These are phyloP conservation scores for Colletotrichum plurivorum DNA, from an alignment of 2,329 filamentous ascomycete genomes.

Conservation along the genomic window DNA sequence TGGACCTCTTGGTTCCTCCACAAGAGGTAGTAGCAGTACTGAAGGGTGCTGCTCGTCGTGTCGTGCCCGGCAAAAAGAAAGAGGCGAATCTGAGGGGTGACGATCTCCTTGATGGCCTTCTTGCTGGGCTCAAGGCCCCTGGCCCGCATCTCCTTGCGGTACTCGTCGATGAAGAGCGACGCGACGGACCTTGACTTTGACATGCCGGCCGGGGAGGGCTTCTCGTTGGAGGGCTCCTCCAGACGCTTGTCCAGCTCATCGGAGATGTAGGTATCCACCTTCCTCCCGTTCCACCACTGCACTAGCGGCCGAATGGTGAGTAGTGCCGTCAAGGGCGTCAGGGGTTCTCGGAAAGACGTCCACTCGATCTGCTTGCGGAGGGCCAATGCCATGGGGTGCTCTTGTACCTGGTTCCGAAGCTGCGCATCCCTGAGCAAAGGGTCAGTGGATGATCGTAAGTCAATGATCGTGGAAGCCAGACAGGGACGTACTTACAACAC, in stretches of 20 bases:
- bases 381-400: constrained; percentile 18
- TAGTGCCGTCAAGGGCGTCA: neutral
- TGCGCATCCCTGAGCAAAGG: constrained; percentile 47
- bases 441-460: constrained; percentile 17
- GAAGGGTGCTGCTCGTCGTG: constrained; percentile 48
- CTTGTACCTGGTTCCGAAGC: constrained; percentile 46
- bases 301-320: constrained; percentile 13
- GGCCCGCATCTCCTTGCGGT: constrained; percentile 4
- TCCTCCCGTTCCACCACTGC: constrained; percentile 22
- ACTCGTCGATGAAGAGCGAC: constrained; percentile 22
- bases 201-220: neutral
- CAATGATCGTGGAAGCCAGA: neutral
- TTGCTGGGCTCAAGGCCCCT: neutral
- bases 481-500: constrained; percentile 43
- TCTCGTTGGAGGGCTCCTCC: neutral
- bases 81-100: constrained; percentile 47
- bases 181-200: constrained; percentile 17
- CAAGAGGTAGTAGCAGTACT: constrained; percentile 45
- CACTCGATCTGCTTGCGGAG: constrained; percentile 24
- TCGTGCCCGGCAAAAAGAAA: constrained; percentile 52
- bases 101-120: constrained; percentile 22
- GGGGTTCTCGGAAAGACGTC: constrained; percentile 11
- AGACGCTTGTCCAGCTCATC: constrained; percentile 14
- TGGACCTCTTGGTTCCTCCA: constrained; percentile 43
- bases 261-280: constrained; percentile 4